Evolutionary conservation across 164 flowering plant species (phyloP), one percentile per base, ranked within the genome.

Genomic region (Taxillus chinensis): DNA sequence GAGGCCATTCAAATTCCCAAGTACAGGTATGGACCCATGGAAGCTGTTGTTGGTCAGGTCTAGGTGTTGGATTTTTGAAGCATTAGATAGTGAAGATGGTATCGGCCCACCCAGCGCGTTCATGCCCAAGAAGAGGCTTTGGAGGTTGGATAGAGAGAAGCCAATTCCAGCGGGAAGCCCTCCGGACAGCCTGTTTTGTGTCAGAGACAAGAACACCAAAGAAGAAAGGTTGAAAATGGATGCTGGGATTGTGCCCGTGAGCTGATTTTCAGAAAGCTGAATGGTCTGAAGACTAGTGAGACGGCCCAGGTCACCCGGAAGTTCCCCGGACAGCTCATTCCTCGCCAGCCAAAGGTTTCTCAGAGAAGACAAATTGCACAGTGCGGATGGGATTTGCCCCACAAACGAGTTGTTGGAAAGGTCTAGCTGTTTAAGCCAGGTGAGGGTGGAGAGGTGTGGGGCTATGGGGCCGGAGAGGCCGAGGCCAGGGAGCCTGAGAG

Each of bases 201-300:
- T 67, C 17, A 83, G 8, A 8, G 64, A 71, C 27, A 82, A 63
- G 8, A 11, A 5, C 5, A 54, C 64, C 8, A 85, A 48, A 3
- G 81, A 79, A 9, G 90, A 73, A 45, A 79, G 46, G 68, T 82
- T 85, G 65, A 68, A 82, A 2, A 85, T 39, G 2, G 81, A 62
- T 0, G 72, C 8, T 4, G 90, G 84, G 27, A 85, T 45, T 0
- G 60, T 55, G 0, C 90, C 90, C 2, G 72, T 60, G 41, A 83
- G 74, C 12, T 65, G 41, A 57, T 86, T 86, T 1, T 59, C 43
- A 41, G 60, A 39, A 39, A 83, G 66, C 43, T 71, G 76, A 5
- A 81, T 74, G 0, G 16, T 2, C 55, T 68, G 49, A 11, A 85
- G 51, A 1, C 68, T 69, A 3, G 11, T 46, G 7, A 83, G 81